phyloP scores from a whole-genome alignment of 2,329 filamentous ascomycete species.

The Nemania serpens region DNA sequence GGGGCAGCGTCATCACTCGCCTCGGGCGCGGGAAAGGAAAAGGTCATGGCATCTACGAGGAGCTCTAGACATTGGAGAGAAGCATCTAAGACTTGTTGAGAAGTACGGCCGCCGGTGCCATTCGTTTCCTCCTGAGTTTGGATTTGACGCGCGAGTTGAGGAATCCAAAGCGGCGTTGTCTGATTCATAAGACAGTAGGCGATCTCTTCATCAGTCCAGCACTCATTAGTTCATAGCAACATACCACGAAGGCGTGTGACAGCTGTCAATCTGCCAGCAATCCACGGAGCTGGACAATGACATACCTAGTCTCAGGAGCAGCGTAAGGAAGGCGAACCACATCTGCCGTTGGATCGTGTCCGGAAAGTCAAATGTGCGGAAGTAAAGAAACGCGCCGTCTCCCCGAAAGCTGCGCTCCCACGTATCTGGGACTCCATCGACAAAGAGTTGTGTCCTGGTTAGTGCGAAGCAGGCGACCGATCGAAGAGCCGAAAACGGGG shows the following conservation, averaged over 20 bases:
- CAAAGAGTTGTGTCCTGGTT: constrained; percentile 22
- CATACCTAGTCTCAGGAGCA: constrained; percentile 30
- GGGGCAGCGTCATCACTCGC: not conserved
- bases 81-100: constrained; percentile 13
- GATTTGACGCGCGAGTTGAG: constrained; percentile 20
- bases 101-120: not conserved
- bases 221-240: not conserved
- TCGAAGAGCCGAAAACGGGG: constrained; percentile 16
- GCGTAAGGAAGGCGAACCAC: constrained; percentile 23
- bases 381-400: constrained; percentile 15
- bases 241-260: no score
- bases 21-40: constrained; percentile 8
- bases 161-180: constrained; percentile 9
- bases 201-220: constrained; percentile 14
- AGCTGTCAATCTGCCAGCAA: no score
- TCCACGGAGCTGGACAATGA: no score
- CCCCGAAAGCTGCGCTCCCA: constrained; percentile 28
- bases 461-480: constrained; percentile 23
- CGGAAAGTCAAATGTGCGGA: constrained; percentile 18
- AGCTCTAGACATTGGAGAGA: constrained; percentile 20
- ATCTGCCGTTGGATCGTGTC: constrained; percentile 13
- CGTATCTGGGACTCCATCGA: constrained; percentile 20
- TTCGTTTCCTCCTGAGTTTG: not conserved
- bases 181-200: constrained; percentile 27
- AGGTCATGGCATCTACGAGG: constrained; percentile 23